These are phyloP conservation scores for Malassezia dermatis DNA, from an alignment of 1,284 basidiomycete species.

Conservation along the genomic window DNA sequence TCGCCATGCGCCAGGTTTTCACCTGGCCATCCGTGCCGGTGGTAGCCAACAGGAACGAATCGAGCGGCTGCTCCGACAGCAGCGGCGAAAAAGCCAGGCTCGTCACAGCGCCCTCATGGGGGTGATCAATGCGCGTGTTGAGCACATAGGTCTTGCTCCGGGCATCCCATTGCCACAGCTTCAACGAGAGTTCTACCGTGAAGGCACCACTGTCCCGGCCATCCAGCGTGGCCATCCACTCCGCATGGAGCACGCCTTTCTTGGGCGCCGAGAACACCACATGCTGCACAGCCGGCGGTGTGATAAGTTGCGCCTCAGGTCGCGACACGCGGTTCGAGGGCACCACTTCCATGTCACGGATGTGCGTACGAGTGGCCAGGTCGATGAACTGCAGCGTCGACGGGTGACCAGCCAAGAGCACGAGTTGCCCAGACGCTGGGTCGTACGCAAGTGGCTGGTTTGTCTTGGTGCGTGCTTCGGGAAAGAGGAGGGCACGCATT, in stretches of 20 bases:
- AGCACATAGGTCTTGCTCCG: slow-evolving; percentile 49
- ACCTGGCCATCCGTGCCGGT: slow-evolving; percentile 61
- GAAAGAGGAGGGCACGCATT: slow-evolving; percentile 21
- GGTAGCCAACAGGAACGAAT: slow-evolving; percentile 54
- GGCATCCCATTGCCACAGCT: slow-evolving; percentile 76
- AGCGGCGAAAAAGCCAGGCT: slow-evolving; percentile 58
- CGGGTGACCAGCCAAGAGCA: slow-evolving; percentile 85
- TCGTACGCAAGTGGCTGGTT: slow-evolving; percentile 34
- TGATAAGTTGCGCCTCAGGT: slow-evolving; percentile 66
- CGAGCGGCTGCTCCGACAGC: slow-evolving; percentile 20
- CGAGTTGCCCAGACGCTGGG: slow-evolving; percentile 41
- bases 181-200: slow-evolving; percentile 68
- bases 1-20: slow-evolving; percentile 57
- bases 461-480: background rate
- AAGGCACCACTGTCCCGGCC: slow-evolving; percentile 59
- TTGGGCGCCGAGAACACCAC: slow-evolving; percentile 56
- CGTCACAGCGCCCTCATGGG: slow-evolving; percentile 65
- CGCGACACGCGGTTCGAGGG: slow-evolving; percentile 84
- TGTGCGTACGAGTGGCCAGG: slow-evolving; percentile 59
- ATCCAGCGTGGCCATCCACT: slow-evolving; percentile 91
- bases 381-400: slow-evolving; percentile 88
- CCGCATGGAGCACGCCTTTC: slow-evolving; percentile 25
- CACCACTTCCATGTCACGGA: slow-evolving; percentile 81
- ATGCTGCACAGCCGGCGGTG: slow-evolving; percentile 66
- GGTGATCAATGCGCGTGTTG: slow-evolving; percentile 81